Conservation (phyloP, 176 grass and related monocot species). For the Phoenix roebelenii region DNA sequence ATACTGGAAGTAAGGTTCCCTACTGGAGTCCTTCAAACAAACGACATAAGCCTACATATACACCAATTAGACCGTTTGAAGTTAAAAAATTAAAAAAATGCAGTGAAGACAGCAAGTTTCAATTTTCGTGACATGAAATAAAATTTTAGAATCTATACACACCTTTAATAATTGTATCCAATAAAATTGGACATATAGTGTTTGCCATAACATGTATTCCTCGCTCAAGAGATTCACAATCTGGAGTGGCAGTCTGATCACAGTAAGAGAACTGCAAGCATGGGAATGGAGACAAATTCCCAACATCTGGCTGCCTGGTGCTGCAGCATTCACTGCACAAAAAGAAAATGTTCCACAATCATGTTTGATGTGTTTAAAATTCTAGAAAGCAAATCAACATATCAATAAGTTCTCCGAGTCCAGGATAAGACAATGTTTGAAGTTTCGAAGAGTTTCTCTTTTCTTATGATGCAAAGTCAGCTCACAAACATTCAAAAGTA, state of each 20-base stretch:
- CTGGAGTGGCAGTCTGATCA: conserved; percentile 31
- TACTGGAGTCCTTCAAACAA: too few relatives aligned
- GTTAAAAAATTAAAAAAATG: too few relatives aligned
- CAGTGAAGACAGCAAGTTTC: neutral
- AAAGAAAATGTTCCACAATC: neutral
- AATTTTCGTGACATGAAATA: neutral
- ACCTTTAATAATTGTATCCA: conserved; percentile 96
- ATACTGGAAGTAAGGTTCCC: too few relatives aligned
- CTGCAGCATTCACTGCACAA: conserved; percentile 47
- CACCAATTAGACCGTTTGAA: too few relatives aligned
- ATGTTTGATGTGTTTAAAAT: too few relatives aligned
- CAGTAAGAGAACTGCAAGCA: conserved; percentile 62
- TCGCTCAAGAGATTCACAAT: conserved; percentile 66
- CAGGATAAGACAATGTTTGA: too few relatives aligned
- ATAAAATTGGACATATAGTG: conserved; percentile 58
- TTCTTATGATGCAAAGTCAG: too few relatives aligned
- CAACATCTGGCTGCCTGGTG: conserved; percentile 21
- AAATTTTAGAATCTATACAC: conserved; percentile 3
- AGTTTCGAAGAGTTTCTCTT: too few relatives aligned
- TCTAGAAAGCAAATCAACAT: too few relatives aligned
- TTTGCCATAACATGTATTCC: conserved; percentile 61
- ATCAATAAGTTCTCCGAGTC: too few relatives aligned
- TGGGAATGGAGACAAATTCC: conserved; percentile 23
- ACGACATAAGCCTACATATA: too few relatives aligned
- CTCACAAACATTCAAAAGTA: too few relatives aligned